phyloP scores from a whole-genome alignment of 2,329 filamentous ascomycete genomes.

The Colletotrichum incanum region DNA sequence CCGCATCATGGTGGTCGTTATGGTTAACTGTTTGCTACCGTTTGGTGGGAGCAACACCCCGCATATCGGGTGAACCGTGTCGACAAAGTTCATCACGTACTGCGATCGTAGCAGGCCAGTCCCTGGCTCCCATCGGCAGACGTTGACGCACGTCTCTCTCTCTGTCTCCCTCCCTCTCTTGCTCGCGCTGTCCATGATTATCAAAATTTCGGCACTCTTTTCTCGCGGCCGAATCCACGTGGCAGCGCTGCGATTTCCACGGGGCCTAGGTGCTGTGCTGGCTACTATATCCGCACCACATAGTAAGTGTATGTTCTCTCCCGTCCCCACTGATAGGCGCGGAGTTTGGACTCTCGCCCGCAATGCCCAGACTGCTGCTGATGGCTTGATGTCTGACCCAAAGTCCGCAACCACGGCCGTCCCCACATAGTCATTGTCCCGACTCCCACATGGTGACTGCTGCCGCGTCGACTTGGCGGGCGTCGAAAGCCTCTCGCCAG shows the following conservation, averaged over 20 bases:
- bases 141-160: background rate
- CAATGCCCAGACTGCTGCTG: background rate
- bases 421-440: background rate
- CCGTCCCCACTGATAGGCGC: background rate
- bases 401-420: slow-evolving; percentile 26
- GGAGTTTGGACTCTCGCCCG: slow-evolving; percentile 19
- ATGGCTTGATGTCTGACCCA: background rate
- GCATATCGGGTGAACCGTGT: slow-evolving; percentile 33
- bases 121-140: slow-evolving; percentile 13
- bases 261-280: no score
- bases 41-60: background rate
- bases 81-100: slow-evolving; percentile 19
- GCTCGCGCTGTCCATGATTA: background rate
- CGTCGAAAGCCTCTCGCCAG: background rate
- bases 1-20: background rate
- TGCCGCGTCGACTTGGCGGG: no score
- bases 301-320: background rate
- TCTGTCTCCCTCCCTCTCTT: background rate
- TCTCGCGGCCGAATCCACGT: slow-evolving; percentile 28
- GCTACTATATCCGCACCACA: no score
- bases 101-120: background rate
- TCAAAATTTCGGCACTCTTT: background rate
- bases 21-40: slow-evolving; percentile 4
- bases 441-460: background rate
- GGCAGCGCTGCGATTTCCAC: slow-evolving; percentile 6